phyloP scores from a whole-genome alignment of 2,329 filamentous ascomycete species.

The Fonsecaea multimorphosa region DNA sequence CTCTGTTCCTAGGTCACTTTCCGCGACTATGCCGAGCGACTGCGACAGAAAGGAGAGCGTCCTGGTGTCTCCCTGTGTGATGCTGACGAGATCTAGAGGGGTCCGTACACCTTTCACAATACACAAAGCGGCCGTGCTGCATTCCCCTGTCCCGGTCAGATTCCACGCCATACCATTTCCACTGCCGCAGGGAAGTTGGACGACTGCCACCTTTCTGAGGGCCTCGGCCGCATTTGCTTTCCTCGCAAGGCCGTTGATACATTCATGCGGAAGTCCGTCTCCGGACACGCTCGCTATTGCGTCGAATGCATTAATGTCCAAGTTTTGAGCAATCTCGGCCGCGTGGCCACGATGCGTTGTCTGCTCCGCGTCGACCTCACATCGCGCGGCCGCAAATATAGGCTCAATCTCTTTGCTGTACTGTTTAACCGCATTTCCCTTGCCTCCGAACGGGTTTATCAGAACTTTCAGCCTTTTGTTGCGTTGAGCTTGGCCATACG shows the following conservation, averaged over 20 bases:
- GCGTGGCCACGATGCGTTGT: constrained; percentile 79
- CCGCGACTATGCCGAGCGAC: constrained; percentile 85
- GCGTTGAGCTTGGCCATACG: constrained; percentile 72
- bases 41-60: constrained; percentile 90
- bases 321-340: constrained; percentile 72
- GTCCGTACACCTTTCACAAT: constrained; percentile 88
- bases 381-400: constrained; percentile 80
- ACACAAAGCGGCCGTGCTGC: constrained; percentile 76
- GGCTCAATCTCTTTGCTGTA: constrained; percentile 80
- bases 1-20: constrained; percentile 88
- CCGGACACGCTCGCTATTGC: constrained; percentile 88
- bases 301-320: constrained; percentile 83
- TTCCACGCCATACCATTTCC: constrained; percentile 95
- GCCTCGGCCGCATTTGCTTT: constrained; percentile 76
- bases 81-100: constrained; percentile 81
- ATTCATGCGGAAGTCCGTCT: constrained; percentile 88
- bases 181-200: constrained; percentile 87
- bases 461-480: constrained; percentile 83
- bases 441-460: constrained; percentile 88
- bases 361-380: constrained; percentile 73
- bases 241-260: constrained; percentile 88
- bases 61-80: constrained; percentile 79
- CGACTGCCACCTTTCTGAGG: constrained; percentile 77
- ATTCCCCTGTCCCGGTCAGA: constrained; percentile 77
- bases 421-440: constrained; percentile 73